Conservation (phyloP, 2,329 filamentous ascomycete species). For the Biscogniauxia sp. region DNA sequence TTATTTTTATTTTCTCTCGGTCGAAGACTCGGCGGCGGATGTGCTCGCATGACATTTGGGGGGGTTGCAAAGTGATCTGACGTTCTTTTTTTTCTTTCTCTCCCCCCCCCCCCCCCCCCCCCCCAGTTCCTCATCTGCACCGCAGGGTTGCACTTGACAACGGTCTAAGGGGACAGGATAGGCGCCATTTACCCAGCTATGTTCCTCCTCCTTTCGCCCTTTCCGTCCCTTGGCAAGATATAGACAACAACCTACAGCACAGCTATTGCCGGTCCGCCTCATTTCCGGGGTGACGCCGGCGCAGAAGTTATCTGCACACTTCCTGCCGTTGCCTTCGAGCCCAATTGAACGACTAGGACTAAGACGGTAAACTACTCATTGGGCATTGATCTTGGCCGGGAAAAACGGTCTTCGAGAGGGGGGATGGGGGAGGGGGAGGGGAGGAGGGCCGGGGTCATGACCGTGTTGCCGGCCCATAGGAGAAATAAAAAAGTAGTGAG, state of each 20-base stretch:
- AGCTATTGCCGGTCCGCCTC: conserved; percentile 9
- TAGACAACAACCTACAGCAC: conserved; percentile 1
- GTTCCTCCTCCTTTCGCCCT: not conserved
- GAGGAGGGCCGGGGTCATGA: conserved; percentile 20
- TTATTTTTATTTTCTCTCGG: not conserved
- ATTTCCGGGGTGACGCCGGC: conserved; percentile 1
- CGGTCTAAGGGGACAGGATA: conserved; percentile 5
- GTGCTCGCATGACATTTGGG: conserved; percentile 23
- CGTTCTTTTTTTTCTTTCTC: conserved; percentile 5
- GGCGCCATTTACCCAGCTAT: conserved; percentile 5
- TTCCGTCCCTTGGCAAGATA: not conserved
- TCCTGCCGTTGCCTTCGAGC: conserved; percentile 15
- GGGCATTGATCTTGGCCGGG: conserved; percentile 29
- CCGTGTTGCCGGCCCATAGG: conserved; percentile 18
- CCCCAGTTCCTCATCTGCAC: conserved; percentile 11
- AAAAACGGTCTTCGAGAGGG: conserved; percentile 13
- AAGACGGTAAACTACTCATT: conserved; percentile 22
- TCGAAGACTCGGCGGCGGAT: conserved; percentile 23
- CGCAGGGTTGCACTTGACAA: conserved; percentile 18
- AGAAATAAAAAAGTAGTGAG: not conserved
- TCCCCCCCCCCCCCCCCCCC: no score
- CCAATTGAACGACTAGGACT: conserved; percentile 25
- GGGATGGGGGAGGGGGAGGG: no score
- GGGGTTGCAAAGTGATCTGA: conserved; percentile 22
- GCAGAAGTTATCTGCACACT: conserved; percentile 13